A percentile compares a stretch with the other conserved stretches of the same genome.
Evolutionary conservation across 2,329 filamentous ascomycete genomes (phyloP).

Genomic region (Fusarium compactum): DNA sequence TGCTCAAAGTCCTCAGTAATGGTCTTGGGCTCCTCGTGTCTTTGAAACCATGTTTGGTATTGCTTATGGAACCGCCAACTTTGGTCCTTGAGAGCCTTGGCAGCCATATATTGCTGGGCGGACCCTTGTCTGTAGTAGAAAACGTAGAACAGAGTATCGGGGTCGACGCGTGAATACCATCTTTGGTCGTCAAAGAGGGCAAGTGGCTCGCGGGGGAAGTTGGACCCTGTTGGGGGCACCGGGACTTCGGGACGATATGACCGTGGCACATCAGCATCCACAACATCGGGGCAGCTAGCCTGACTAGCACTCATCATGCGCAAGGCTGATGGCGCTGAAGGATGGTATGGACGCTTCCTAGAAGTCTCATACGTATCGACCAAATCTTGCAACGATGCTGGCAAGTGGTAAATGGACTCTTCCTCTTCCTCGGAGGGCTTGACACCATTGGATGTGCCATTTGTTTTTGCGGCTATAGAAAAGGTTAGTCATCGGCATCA

Average conservation of each 20-base stretch:
- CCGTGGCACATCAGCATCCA: slow-evolving; percentile 84
- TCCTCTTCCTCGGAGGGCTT: slow-evolving; percentile 65
- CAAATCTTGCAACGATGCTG: slow-evolving; percentile 87
- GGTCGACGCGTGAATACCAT: slow-evolving; percentile 89
- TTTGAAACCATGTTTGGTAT: slow-evolving; percentile 99
- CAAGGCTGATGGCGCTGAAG: slow-evolving; percentile 74
- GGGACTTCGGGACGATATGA: slow-evolving; percentile 87
- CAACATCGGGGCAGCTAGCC: slow-evolving; percentile 76
- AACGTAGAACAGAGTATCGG: slow-evolving; percentile 96
- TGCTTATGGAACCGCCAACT: slow-evolving; percentile 99
- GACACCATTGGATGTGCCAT: slow-evolving; percentile 65
- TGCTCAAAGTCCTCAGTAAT: slow-evolving; percentile 99
- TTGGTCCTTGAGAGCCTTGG: slow-evolving; percentile 96
- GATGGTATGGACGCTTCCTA: slow-evolving; percentile 74
- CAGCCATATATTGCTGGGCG: slow-evolving; percentile 94
- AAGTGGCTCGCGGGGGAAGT: slow-evolving; percentile 94
- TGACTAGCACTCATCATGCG: slow-evolving; percentile 82
- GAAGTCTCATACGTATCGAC: slow-evolving; percentile 90
- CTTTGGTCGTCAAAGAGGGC: slow-evolving; percentile 91
- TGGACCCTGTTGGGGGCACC: slow-evolving; percentile 78
- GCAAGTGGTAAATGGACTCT: slow-evolving; percentile 93
- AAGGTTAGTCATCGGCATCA: slow-evolving; percentile 21
- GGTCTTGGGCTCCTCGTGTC: slow-evolving; percentile 97
- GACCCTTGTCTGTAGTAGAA: slow-evolving; percentile 99
- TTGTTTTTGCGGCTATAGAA: slow-evolving; percentile 58